A percentile compares a stretch with the other conserved stretches of the same genome.
phyloP scores from a whole-genome alignment of 495 filamentous ascomycete genomes.

The Talaromyces proteolyticus region DNA sequence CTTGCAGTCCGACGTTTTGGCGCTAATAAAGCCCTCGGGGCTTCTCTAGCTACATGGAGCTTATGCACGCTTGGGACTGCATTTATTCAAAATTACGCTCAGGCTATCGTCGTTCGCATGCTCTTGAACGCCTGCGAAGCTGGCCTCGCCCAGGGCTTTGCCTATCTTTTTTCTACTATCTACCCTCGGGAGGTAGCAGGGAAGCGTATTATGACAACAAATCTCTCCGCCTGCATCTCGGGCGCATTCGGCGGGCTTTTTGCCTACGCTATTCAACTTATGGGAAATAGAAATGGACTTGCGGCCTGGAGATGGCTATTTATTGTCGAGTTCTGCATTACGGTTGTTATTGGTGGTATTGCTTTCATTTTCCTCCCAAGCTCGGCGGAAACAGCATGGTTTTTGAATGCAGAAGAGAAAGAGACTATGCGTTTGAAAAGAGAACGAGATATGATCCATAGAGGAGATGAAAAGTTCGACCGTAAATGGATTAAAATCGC shows the following conservation, averaged over 20 bases:
- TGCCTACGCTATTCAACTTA: neutral
- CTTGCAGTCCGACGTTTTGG: slow-evolving; percentile 3
- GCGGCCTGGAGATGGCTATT: slow-evolving; percentile 4
- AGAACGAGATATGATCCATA: neutral
- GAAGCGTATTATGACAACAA: slow-evolving; percentile 5
- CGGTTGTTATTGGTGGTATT: slow-evolving; percentile 52
- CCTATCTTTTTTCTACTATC: slow-evolving; percentile 1
- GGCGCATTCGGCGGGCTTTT: slow-evolving; percentile 4
- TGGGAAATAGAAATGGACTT: slow-evolving; percentile 1
- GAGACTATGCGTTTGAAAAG: slow-evolving; percentile 8
- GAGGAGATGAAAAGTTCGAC: neutral
- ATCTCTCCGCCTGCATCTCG: neutral
- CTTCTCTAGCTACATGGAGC: slow-evolving; percentile 13
- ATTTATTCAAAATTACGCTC: neutral
- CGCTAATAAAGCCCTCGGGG: slow-evolving; percentile 8
- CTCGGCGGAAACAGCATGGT: slow-evolving; percentile 25
- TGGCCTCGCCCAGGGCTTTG: neutral
- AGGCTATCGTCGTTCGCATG: slow-evolving; percentile 4
- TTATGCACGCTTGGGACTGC: slow-evolving; percentile 9
- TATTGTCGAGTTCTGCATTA: slow-evolving; percentile 3
- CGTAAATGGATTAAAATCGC: neutral
- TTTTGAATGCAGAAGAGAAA: neutral
- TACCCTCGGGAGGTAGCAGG: neutral
- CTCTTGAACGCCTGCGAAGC: neutral
- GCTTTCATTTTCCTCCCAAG: slow-evolving; percentile 99